These are phyloP conservation scores for Globisporangium echinulatum DNA, from an alignment of 352 stramenopile species.

Conservation along the genomic window DNA sequence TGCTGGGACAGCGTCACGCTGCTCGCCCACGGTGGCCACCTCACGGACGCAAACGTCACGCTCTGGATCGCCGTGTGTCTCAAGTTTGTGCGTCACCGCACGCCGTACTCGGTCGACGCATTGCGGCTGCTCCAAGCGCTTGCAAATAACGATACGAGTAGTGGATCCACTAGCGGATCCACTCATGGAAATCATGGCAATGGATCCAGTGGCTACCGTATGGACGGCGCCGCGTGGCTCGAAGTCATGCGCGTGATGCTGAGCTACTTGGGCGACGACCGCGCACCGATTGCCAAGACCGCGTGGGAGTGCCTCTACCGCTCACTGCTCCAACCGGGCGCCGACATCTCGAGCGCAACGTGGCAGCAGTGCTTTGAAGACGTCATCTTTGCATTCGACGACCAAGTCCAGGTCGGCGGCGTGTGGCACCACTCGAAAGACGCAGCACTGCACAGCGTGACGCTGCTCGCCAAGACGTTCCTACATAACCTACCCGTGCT, in stretches of 20 bases:
- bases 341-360: conserved; percentile 60
- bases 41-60: conserved; percentile 74
- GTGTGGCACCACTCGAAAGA: conserved; percentile 51
- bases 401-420: conserved; percentile 56
- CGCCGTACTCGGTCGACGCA: conserved; percentile 69
- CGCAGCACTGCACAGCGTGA: conserved; percentile 74
- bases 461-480: conserved; percentile 83
- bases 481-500: conserved; percentile 77
- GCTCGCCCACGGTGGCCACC: conserved; percentile 56
- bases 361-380: conserved; percentile 83
- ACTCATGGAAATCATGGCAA: no score
- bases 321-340: conserved; percentile 64
- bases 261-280: conserved; percentile 75
- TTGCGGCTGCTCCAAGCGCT: conserved; percentile 66
- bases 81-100: conserved; percentile 70
- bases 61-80: conserved; percentile 80
- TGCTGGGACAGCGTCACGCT: conserved; percentile 78
- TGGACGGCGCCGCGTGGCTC: conserved; percentile 68
- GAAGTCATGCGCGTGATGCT: conserved; percentile 86
- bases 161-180: no score
- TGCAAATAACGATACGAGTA: conserved; percentile 33
- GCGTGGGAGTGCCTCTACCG: conserved; percentile 83
- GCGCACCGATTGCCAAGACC: conserved; percentile 67
- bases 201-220: conserved; percentile 5
- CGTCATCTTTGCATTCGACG: conserved; percentile 85